Conservation (phyloP, 202 grass and related monocot genomes). For the Brachypodium distachyon region DNA sequence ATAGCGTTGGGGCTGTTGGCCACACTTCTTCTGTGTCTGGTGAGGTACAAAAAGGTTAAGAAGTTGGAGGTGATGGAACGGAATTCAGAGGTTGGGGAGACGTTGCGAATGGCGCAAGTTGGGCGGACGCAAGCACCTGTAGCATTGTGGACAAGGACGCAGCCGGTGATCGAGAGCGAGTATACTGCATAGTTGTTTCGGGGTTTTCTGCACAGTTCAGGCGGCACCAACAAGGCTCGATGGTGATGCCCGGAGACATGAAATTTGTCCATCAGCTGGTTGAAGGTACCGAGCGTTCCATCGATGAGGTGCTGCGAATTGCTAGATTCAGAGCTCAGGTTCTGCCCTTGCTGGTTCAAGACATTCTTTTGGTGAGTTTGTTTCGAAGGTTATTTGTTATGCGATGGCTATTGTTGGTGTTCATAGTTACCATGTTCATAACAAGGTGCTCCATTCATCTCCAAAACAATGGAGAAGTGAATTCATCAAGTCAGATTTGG, state of each 20-base stretch:
- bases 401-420: background rate
- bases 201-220: background rate
- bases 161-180: conserved; percentile 73
- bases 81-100: conserved; percentile 51
- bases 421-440: conserved; percentile 25
- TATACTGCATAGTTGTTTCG: conserved; percentile 30
- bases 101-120: conserved; percentile 58
- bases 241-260: background rate
- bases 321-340: background rate
- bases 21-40: conserved; percentile 35
- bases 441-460: conserved; percentile 11
- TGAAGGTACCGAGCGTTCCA: conserved; percentile 8
- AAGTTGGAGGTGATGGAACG: conserved; percentile 61
- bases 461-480: conserved; percentile 1
- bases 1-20: conserved; percentile 41
- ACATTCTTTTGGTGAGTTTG: conserved; percentile 20
- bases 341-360: background rate
- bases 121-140: conserved; percentile 58
- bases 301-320: background rate
- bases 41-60: conserved; percentile 33
- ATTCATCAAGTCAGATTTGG: conserved; percentile 7
- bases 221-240: background rate
- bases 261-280: background rate
- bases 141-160: conserved; percentile 46
- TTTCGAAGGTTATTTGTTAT: background rate